phyloP scores from a whole-genome alignment of 176 grass and related monocot species.

The Zizania latifolia region DNA sequence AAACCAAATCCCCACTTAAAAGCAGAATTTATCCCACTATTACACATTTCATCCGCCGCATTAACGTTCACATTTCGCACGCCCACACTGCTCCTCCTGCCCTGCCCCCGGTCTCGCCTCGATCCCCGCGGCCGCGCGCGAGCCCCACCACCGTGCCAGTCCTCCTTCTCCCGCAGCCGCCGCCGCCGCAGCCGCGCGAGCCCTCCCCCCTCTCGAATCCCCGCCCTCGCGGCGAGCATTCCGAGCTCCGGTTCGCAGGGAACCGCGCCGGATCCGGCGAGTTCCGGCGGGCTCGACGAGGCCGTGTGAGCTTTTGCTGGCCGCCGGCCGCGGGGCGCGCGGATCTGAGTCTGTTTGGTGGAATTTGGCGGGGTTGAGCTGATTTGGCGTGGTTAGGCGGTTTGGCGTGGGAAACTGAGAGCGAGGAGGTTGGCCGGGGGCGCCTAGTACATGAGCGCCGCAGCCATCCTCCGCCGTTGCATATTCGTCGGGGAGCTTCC shows the following conservation, averaged over 20 bases:
- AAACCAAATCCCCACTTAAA: not conserved
- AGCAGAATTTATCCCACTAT: not conserved
- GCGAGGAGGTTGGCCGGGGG: not conserved
- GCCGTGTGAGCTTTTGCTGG: not conserved
- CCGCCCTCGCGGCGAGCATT: slow-evolving; percentile 10
- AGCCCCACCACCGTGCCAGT: not conserved
- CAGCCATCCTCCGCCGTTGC: not conserved
- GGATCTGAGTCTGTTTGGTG: slow-evolving; percentile 23
- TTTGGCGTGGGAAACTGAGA: not conserved
- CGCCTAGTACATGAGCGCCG: slow-evolving; percentile 27
- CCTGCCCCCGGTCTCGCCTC: not conserved
- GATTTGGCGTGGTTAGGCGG: slow-evolving; percentile 1
- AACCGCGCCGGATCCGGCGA: slow-evolving; percentile 15
- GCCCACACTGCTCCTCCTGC: not conserved
- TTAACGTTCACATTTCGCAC: slow-evolving; percentile 47
- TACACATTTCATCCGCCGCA: not conserved
- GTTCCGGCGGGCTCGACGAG: not conserved
- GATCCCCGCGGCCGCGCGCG: slow-evolving; percentile 10
- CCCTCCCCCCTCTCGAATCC: not conserved
- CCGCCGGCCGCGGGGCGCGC: not conserved
- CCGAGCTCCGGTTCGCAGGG: slow-evolving; percentile 1
- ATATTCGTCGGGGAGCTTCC: slow-evolving; percentile 17
- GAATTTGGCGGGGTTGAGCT: not conserved
- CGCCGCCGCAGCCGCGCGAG: not conserved
- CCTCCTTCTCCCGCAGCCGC: not conserved